Percentiles rank a stretch among this genome's conserved stretches.
Conservation (phyloP, 371 early-diverging fungal species). For the Mortierella sp. region DNA sequence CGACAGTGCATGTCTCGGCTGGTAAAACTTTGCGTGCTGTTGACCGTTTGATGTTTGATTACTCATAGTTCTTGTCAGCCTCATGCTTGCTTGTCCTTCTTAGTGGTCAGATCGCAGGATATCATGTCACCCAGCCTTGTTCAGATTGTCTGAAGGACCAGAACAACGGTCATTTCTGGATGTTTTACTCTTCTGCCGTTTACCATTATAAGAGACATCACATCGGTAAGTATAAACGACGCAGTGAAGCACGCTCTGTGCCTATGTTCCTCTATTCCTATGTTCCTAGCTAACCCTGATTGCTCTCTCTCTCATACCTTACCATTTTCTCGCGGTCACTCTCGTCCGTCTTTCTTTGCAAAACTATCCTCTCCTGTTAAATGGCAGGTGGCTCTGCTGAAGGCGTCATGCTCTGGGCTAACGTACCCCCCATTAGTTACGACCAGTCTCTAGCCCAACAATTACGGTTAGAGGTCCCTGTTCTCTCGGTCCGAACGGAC, state of each 20-base stretch:
- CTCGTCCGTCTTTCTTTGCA: too few species aligned
- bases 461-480: constrained; percentile 28
- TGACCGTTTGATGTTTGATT: too few species aligned
- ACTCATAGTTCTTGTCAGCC: too few species aligned
- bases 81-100: too few species aligned
- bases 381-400: constrained; percentile 21
- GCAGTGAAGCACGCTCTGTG: too few species aligned
- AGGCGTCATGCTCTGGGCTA: constrained; percentile 48
- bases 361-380: not conserved
- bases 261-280: not conserved
- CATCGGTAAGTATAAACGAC: constrained; percentile 9
- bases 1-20: constrained; percentile 75
- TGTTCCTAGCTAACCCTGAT: not conserved
- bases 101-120: constrained; percentile 75
- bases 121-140: constrained; percentile 79
- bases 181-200: constrained; percentile 72
- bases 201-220: constrained; percentile 41
- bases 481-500: constrained; percentile 20
- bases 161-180: constrained; percentile 80
- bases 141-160: constrained; percentile 69
- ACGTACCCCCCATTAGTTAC: constrained; percentile 33
- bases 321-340: not conserved
- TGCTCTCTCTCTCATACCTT: too few species aligned
- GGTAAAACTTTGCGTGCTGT: constrained; percentile 51
- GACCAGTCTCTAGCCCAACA: constrained; percentile 41